Conservation (phyloP, 306 rosid genomes). For the Psophocarpus tetragonolobus region DNA sequence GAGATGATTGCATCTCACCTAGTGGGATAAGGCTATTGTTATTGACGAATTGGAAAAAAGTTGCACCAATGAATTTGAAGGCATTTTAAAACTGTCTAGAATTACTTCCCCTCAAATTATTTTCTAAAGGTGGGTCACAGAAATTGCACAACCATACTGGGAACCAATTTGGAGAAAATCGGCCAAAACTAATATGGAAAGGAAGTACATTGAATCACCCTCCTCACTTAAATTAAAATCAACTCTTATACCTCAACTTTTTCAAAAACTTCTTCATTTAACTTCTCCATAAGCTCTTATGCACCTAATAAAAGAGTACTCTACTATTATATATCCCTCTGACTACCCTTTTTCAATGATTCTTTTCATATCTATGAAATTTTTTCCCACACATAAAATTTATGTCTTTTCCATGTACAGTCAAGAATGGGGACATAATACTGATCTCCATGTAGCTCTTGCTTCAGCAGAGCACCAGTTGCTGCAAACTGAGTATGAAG, state of each 20-base stretch:
- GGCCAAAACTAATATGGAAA: not conserved
- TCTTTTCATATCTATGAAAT: not conserved
- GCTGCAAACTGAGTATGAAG: conserved; percentile 40
- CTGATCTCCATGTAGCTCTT: conserved; percentile 35
- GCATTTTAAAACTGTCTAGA: not conserved
- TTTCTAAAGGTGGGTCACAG: not conserved
- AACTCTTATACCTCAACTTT: not conserved
- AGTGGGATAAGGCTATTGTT: not conserved
- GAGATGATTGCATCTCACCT: not conserved
- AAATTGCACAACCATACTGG: not conserved
- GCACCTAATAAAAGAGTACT: not conserved
- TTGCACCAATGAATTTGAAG: not conserved
- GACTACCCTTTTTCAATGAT: not conserved
- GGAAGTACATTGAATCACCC: not conserved
- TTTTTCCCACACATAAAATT: not conserved
- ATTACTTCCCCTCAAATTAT: not conserved
- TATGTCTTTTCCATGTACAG: conserved; percentile 12
- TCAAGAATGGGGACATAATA: conserved; percentile 40
- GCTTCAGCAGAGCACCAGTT: conserved; percentile 44
- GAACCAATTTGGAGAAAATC: not conserved
- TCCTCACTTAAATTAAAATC: not conserved
- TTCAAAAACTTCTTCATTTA: not conserved
- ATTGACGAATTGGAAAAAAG: not conserved
- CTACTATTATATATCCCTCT: not conserved
- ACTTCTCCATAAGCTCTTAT: not conserved